phyloP scores from a whole-genome alignment of 148 eudicot genomes.

The Cornus florida region DNA sequence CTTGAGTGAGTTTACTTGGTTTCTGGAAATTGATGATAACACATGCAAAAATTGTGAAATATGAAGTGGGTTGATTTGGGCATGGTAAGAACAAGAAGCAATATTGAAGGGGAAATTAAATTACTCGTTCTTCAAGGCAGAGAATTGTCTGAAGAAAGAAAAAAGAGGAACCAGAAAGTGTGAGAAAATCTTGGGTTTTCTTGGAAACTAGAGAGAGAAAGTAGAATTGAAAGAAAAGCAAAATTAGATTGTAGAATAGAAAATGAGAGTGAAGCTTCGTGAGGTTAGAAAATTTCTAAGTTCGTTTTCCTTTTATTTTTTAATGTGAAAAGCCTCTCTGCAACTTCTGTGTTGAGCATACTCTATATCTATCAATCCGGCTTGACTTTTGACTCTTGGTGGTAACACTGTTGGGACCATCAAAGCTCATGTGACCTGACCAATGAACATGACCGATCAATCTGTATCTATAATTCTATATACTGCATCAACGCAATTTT shows the following conservation, averaged over 20 bases:
- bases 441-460: no score
- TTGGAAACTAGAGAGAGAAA: background rate
- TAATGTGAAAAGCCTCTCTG: background rate
- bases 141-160: background rate
- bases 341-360: background rate
- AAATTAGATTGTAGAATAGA: background rate
- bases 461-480: no score
- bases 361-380: no score
- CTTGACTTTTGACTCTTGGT: no score
- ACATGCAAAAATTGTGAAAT: background rate
- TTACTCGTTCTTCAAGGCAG: background rate
- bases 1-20: background rate
- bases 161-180: background rate
- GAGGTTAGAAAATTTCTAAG: background rate
- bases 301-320: background rate
- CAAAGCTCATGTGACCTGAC: no score
- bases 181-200: background rate
- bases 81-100: background rate
- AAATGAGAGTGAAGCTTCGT: background rate
- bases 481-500: no score
- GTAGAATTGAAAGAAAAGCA: background rate
- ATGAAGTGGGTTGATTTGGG: background rate
- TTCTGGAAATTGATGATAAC: background rate
- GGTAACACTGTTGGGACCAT: no score
- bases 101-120: background rate